A percentile compares a stretch with the other conserved stretches of the same genome.
These are phyloP conservation scores for Trichoderma arundinaceum DNA, from an alignment of 2,329 filamentous ascomycete species.

Conservation along the genomic window DNA sequence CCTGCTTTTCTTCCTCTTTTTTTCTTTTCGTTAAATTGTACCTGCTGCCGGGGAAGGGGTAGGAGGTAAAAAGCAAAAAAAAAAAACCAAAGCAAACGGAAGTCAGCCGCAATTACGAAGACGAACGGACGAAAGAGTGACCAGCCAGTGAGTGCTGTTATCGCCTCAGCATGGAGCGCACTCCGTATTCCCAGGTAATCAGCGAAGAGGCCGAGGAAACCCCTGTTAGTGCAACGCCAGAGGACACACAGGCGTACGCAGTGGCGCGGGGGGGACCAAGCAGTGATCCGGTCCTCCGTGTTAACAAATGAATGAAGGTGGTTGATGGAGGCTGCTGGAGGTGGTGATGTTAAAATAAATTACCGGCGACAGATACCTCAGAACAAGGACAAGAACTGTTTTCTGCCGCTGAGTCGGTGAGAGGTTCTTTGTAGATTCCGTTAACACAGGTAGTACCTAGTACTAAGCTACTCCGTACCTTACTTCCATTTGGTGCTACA, in stretches of 20 bases:
- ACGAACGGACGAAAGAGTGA: conserved; percentile 3
- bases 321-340: neutral
- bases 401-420: conserved; percentile 22
- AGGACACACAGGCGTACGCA: conserved; percentile 13
- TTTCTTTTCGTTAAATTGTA: neutral
- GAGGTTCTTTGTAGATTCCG: neutral
- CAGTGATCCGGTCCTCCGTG: conserved; percentile 6
- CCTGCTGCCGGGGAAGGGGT: neutral
- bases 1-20: neutral
- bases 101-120: conserved; percentile 16
- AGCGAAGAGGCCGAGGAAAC: conserved; percentile 7
- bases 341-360: neutral
- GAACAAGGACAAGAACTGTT: neutral
- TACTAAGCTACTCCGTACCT: too few species aligned
- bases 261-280: conserved; percentile 19
- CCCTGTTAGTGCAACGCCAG: conserved; percentile 18
- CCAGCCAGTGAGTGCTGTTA: neutral
- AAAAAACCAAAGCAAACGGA: conserved; percentile 2
- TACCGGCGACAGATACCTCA: neutral
- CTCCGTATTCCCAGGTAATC: conserved; percentile 22
- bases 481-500: neutral
- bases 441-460: neutral
- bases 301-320: conserved; percentile 7
- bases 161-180: neutral
- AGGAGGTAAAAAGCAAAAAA: neutral